Conservation (phyloP, 1,139 yeast genomes). For the Pichia sp. region DNA sequence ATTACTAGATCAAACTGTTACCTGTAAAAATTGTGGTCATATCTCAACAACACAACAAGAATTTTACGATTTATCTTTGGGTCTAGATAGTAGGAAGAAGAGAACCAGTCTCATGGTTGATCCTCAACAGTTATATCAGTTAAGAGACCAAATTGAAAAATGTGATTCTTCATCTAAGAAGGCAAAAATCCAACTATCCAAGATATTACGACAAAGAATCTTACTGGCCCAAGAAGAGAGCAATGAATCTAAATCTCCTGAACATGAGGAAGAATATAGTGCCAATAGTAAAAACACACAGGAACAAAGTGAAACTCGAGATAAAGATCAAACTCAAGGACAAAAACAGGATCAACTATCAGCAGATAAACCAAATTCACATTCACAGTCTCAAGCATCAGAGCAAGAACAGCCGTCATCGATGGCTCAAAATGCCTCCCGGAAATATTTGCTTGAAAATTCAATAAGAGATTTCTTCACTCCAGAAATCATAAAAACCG, state of each 20-base stretch:
- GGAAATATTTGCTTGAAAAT: constrained; percentile 59
- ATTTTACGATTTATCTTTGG: constrained; percentile 84
- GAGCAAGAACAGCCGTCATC: background rate
- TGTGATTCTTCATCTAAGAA: constrained; percentile 23
- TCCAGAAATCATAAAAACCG: constrained; percentile 68
- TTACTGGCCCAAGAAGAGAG: constrained; percentile 24
- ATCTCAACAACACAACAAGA: constrained; percentile 90
- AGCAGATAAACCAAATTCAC: background rate
- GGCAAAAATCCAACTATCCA: constrained; percentile 25
- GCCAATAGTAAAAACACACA: background rate
- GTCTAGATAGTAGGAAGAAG: constrained; percentile 48
- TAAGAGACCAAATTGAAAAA: constrained; percentile 27
- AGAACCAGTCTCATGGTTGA: constrained; percentile 32
- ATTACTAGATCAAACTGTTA: constrained; percentile 72
- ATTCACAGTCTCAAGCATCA: background rate
- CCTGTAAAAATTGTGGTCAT: constrained; percentile 74
- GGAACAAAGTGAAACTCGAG: background rate
- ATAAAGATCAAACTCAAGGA: background rate
- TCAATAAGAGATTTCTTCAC: constrained; percentile 78
- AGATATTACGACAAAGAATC: constrained; percentile 28
- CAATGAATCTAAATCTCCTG: constrained; percentile 25
- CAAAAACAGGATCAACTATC: background rate
- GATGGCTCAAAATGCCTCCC: constrained; percentile 2
- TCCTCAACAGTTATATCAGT: constrained; percentile 25
- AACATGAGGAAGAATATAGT: constrained; percentile 6